Conservation (phyloP, 495 filamentous ascomycete genomes). For the Talaromyces adpressus region DNA sequence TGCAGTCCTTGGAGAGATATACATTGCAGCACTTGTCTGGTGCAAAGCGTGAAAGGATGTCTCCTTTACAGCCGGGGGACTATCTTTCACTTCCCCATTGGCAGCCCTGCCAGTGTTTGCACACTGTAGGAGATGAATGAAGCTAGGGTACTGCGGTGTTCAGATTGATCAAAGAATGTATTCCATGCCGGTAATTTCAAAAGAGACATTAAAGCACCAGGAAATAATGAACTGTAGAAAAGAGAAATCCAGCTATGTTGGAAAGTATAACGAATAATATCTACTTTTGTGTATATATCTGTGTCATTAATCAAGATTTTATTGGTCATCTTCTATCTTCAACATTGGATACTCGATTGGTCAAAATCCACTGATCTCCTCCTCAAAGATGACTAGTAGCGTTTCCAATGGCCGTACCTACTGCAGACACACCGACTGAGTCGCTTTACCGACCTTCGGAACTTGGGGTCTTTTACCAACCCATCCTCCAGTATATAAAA, state of each 20-base stretch:
- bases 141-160: not conserved
- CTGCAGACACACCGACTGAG: not conserved
- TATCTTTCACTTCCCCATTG: too few relatives aligned
- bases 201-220: slow-evolving; percentile 4
- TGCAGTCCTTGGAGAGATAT: not conserved
- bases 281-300: slow-evolving; percentile 5
- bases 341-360: not conserved
- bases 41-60: too few relatives aligned
- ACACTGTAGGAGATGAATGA: too few relatives aligned
- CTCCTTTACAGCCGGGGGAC: too few relatives aligned
- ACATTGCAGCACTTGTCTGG: not conserved
- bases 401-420: not conserved
- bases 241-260: slow-evolving; percentile 1
- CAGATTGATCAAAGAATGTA: slow-evolving; percentile 2
- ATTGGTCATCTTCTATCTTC: slow-evolving; percentile 4
- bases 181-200: slow-evolving; percentile 3
- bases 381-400: not conserved
- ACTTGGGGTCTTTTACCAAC: not conserved
- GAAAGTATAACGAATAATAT: slow-evolving; percentile 4
- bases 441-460: not conserved
- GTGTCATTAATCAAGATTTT: not conserved
- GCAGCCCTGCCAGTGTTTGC: too few relatives aligned
- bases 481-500: slow-evolving; percentile 3
- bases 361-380: not conserved
- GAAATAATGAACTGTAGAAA: slow-evolving; percentile 8